Evolutionary conservation across 257 asterid species (phyloP).

Genomic region (Penstemon newberryi): DNA sequence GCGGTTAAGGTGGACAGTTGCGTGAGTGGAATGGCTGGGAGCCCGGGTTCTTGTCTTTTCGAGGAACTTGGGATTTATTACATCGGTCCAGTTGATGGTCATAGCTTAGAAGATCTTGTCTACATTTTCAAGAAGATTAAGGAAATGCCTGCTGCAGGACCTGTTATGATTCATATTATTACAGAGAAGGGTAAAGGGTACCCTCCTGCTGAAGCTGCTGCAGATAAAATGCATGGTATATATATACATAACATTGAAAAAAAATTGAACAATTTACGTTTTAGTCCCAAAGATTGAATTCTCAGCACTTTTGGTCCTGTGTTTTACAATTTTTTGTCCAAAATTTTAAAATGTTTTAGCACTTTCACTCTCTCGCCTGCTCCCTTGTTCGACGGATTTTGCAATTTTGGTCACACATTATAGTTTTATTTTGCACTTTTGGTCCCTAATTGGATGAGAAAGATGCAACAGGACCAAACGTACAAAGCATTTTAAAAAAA

Average conservation of each 20-base stretch:
- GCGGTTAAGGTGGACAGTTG: slow-evolving; percentile 52
- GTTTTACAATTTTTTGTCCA: too few species aligned
- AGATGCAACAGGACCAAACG: too few species aligned
- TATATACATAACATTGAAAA: background rate
- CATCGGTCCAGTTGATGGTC: slow-evolving; percentile 74
- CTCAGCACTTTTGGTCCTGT: too few species aligned
- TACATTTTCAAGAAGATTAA: slow-evolving; percentile 52
- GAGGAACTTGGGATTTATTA: slow-evolving; percentile 71
- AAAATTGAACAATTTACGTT: too few species aligned
- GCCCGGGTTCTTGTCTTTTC: slow-evolving; percentile 47
- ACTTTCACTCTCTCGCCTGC: too few species aligned
- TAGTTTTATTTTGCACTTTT: too few species aligned
- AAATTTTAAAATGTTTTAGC: too few species aligned
- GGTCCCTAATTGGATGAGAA: too few species aligned
- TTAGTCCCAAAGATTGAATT: too few species aligned
- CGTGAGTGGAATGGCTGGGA: slow-evolving; percentile 40
- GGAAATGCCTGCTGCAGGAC: slow-evolving; percentile 56
- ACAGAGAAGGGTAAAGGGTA: slow-evolving; percentile 72
- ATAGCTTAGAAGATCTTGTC: slow-evolving; percentile 56
- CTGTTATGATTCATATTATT: slow-evolving; percentile 52
- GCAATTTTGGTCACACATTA: too few species aligned
- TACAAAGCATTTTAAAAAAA: background rate
- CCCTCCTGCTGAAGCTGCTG: slow-evolving; percentile 66
- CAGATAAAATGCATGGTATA: slow-evolving; percentile 65
- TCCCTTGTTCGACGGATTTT: too few species aligned